phyloP scores from a whole-genome alignment of 2,329 filamentous ascomycete genomes.

The Aspergillus sp. region DNA sequence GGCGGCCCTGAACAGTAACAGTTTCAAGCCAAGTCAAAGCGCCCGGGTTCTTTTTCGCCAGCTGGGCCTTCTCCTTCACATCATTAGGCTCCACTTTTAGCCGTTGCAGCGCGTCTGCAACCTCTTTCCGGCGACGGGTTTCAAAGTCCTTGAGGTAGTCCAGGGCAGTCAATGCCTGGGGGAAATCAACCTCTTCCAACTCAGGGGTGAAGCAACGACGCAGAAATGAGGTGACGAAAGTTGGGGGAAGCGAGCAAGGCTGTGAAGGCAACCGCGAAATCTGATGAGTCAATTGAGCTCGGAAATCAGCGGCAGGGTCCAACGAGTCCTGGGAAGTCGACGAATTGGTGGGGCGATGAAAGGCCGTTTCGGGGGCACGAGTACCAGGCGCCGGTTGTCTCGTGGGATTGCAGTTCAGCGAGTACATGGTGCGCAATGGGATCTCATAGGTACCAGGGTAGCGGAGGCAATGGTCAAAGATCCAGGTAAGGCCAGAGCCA shows the following conservation, averaged over 20 bases:
- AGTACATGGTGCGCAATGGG: constrained; percentile 68
- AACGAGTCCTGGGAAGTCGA: constrained; percentile 28
- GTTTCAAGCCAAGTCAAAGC: constrained; percentile 58
- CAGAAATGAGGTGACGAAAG: constrained; percentile 64
- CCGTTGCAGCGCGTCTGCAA: constrained; percentile 55
- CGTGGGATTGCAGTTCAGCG: constrained; percentile 61
- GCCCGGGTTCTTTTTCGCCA: constrained; percentile 55
- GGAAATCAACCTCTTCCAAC: constrained; percentile 63
- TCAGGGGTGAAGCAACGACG: constrained; percentile 59
- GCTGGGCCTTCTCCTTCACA: constrained; percentile 50
- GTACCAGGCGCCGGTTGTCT: constrained; percentile 34
- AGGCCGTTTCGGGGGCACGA: constrained; percentile 35
- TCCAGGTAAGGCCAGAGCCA: constrained; percentile 52
- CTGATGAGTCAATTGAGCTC: constrained; percentile 49
- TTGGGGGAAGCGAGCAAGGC: constrained; percentile 62
- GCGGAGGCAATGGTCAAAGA: constrained; percentile 61
- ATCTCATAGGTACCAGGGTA: constrained; percentile 67
- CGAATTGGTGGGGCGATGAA: constrained; percentile 35
- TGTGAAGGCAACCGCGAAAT: constrained; percentile 61
- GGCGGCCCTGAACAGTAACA: constrained; percentile 53
- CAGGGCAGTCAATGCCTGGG: constrained; percentile 64
- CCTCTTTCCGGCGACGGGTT: constrained; percentile 59
- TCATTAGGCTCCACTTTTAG: constrained; percentile 55
- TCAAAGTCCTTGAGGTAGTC: constrained; percentile 68
- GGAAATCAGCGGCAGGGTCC: constrained; percentile 46